These are phyloP conservation scores for Lindgomyces ingoldianus DNA, from an alignment of 495 filamentous ascomycete genomes.

Conservation along the genomic window DNA sequence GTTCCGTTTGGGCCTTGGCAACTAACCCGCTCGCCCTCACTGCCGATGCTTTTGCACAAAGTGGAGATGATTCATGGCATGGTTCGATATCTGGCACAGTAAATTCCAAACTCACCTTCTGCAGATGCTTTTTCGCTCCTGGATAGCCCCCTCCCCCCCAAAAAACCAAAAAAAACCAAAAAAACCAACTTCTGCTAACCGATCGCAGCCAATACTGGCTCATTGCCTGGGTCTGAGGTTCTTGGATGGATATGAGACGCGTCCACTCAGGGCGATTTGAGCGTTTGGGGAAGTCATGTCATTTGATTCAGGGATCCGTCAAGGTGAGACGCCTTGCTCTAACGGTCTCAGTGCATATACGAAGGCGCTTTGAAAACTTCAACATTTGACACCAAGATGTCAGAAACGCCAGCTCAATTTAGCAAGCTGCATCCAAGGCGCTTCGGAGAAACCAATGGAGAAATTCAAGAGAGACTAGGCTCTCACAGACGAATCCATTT, in stretches of 20 bases:
- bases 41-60: too few species aligned
- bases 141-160: too few species aligned
- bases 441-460: neutral
- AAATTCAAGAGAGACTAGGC: neutral
- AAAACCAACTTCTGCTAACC: too few species aligned
- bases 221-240: neutral
- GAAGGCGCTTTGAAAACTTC: neutral
- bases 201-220: too few species aligned
- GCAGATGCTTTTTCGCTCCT: neutral
- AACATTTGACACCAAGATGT: neutral
- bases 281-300: neutral
- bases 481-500: too few species aligned
- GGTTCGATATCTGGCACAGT: too few species aligned
- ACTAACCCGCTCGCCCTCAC: too few species aligned
- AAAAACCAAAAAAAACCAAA: too few species aligned
- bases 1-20: too few species aligned
- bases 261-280: neutral
- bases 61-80: neutral
- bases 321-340: too few species aligned
- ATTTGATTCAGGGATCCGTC: neutral
- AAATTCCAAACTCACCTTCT: neutral
- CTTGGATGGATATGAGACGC: neutral
- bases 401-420: neutral
- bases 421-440: neutral
- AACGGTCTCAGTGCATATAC: neutral